Evolutionary conservation across 768 basidiomycete species (phyloP), one percentile per base, ranked within the genome.

Genomic region (Russula brevipes): DNA sequence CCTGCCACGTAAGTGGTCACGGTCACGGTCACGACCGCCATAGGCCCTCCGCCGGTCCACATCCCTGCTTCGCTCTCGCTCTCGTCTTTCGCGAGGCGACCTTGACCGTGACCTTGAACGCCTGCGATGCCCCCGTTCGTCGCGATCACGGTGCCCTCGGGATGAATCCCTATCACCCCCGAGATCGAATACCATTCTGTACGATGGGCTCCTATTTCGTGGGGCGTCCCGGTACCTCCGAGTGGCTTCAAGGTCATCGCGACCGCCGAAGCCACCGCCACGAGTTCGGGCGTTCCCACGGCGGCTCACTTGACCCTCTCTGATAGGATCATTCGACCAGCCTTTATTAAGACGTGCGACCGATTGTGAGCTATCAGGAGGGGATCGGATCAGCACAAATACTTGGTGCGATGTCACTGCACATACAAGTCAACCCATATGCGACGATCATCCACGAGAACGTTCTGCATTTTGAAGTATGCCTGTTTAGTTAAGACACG

Each of bases 391-490:
- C 16, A 52, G 54, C 30, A 4, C n/a, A 58, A 54, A 70, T 7
- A 1, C 11, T 7, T 36, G 17, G 54, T 2, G 52, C 31, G 36
- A 19, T 16, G 36, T 36, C 39, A 53, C 17, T 57, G n/a, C 42
- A 80, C 89, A 64, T 69, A 95, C 89, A 99, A 98, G 76, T 98
- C 97, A 66, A 99, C 96, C 93, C 96, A 98, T 70, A 99, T 98
- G 12, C 97, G 85, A 14, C 94, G 84, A 74, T 99, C 97, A 72
- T 99, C 97, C 12, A 99, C 90, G 11, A 99, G 78, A 0, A 98
- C 97, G 70, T 98, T 98, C 73, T 98, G 97, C 97, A 99, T 99
- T 75, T 98, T 99, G 78, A 98, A 95, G 74, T 98, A 99, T 9
- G 93, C 97, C 89, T 94, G 67, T 31, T 56, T 9, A 14, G 41